A percentile compares a stretch with the other conserved stretches of the same genome.
Evolutionary conservation across 2,329 filamentous ascomycete species (phyloP).

Genomic region (Ophiocordyceps sinensis): DNA sequence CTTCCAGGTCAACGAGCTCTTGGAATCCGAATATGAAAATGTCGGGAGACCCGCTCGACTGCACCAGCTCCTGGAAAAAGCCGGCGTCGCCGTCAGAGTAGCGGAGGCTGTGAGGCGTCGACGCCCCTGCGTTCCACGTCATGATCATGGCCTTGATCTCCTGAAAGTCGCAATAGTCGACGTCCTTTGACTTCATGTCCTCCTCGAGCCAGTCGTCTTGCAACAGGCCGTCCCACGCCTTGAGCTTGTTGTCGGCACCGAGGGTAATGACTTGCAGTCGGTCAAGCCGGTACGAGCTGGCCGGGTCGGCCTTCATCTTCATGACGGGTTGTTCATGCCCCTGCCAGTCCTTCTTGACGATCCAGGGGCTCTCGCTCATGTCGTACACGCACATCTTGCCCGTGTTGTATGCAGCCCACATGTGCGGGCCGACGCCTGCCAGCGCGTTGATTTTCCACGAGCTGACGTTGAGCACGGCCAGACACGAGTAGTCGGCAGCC

Average conservation of each 20-base stretch:
- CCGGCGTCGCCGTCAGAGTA: slow-evolving; percentile 53
- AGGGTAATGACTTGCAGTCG: slow-evolving; percentile 74
- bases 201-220: slow-evolving; percentile 90
- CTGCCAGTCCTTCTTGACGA: slow-evolving; percentile 85
- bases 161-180: slow-evolving; percentile 73
- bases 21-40: slow-evolving; percentile 95
- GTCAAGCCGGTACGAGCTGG: slow-evolving; percentile 74
- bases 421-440: slow-evolving; percentile 60
- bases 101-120: slow-evolving; percentile 70
- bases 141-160: slow-evolving; percentile 68
- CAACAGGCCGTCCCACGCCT: slow-evolving; percentile 82
- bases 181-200: slow-evolving; percentile 73
- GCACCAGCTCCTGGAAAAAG: slow-evolving; percentile 71
- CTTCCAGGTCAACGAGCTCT: slow-evolving; percentile 93
- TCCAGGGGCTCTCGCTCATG: slow-evolving; percentile 68
- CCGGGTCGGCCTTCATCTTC: slow-evolving; percentile 61
- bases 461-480: slow-evolving; percentile 74
- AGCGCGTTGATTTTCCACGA: slow-evolving; percentile 91
- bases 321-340: slow-evolving; percentile 76
- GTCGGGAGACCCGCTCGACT: slow-evolving; percentile 65
- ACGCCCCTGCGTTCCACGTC: slow-evolving; percentile 97
- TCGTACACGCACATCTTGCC: slow-evolving; percentile 93
- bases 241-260: slow-evolving; percentile 73
- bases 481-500: slow-evolving; percentile 56
- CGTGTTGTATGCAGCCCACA: slow-evolving; percentile 93